Conservation (phyloP, 179 eudicot genomes). For the Monotropa hypopitys region DNA sequence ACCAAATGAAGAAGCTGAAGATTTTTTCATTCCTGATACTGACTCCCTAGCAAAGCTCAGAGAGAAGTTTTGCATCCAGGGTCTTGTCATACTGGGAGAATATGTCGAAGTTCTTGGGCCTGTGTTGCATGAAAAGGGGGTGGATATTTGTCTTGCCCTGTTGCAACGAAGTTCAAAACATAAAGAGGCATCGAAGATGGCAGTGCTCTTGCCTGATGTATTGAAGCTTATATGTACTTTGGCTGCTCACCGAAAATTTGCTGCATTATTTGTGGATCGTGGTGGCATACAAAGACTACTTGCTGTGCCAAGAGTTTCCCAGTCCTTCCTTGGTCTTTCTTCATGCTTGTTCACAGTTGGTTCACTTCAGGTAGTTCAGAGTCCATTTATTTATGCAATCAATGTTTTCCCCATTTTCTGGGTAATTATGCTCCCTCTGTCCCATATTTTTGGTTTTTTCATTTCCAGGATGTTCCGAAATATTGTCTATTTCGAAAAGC, state of each 20-base stretch:
- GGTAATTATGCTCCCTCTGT: neutral
- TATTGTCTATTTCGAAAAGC: neutral
- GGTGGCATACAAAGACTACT: conserved; percentile 90
- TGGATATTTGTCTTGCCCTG: conserved; percentile 77
- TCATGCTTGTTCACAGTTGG: conserved; percentile 91
- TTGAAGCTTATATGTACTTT: conserved; percentile 73
- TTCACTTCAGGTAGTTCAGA: conserved; percentile 87
- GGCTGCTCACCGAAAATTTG: conserved; percentile 92
- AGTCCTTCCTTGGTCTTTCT: conserved; percentile 74
- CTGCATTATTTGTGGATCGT: conserved; percentile 80
- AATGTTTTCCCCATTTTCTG: neutral
- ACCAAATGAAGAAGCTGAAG: conserved; percentile 40
- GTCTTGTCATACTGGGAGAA: conserved; percentile 83
- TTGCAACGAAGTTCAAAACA: conserved; percentile 44
- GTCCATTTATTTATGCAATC: too few relatives aligned
- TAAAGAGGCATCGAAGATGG: conserved; percentile 37
- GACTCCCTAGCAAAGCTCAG: conserved; percentile 52
- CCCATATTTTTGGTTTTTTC: neutral
- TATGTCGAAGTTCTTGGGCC: conserved; percentile 95
- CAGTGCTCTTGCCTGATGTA: conserved; percentile 66
- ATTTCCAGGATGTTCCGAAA: neutral
- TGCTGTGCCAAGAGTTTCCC: conserved; percentile 61
- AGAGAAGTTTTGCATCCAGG: conserved; percentile 81
- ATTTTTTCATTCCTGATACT: conserved; percentile 51
- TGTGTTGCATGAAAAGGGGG: conserved; percentile 91